phyloP scores from a whole-genome alignment of 306 rosid species.

The Hylodesmum podocarpum region DNA sequence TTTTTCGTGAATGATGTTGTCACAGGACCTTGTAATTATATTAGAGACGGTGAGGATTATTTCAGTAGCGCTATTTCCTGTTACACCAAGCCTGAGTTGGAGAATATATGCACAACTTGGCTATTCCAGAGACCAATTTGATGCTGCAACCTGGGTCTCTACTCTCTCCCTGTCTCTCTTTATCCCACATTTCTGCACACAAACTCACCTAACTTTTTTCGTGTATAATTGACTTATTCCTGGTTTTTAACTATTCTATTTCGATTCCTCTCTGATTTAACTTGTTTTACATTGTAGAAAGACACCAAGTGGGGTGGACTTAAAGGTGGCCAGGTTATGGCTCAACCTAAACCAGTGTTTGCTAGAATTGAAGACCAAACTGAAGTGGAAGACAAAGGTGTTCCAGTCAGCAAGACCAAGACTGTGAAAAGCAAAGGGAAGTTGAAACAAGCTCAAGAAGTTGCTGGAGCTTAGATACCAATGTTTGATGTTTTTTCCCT shows the following conservation, averaged over 20 bases:
- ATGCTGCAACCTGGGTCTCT: slow-evolving; percentile 76
- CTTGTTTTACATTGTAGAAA: slow-evolving; percentile 46
- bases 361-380: slow-evolving; percentile 72
- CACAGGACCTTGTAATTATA: slow-evolving; percentile 92
- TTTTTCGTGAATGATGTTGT: slow-evolving; percentile 29
- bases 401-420: slow-evolving; percentile 44
- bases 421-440: slow-evolving; percentile 48
- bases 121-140: slow-evolving; percentile 70
- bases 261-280: slow-evolving; percentile 33
- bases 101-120: slow-evolving; percentile 91
- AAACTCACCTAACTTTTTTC: neutral
- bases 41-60: slow-evolving; percentile 82
- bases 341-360: slow-evolving; percentile 77
- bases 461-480: slow-evolving; percentile 55
- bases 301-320: slow-evolving; percentile 94
- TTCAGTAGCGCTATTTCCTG: slow-evolving; percentile 76
- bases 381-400: slow-evolving; percentile 44
- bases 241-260: slow-evolving; percentile 21
- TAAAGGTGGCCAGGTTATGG: slow-evolving; percentile 81
- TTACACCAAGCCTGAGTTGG: slow-evolving; percentile 78
- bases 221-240: neutral
- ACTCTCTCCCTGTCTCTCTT: slow-evolving; percentile 45
- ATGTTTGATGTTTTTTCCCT: neutral
- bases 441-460: slow-evolving; percentile 52
- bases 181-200: too few species aligned